Evolutionary conservation across 1,284 basidiomycete genomes (phyloP).

Genomic region (Tilletia caries): DNA sequence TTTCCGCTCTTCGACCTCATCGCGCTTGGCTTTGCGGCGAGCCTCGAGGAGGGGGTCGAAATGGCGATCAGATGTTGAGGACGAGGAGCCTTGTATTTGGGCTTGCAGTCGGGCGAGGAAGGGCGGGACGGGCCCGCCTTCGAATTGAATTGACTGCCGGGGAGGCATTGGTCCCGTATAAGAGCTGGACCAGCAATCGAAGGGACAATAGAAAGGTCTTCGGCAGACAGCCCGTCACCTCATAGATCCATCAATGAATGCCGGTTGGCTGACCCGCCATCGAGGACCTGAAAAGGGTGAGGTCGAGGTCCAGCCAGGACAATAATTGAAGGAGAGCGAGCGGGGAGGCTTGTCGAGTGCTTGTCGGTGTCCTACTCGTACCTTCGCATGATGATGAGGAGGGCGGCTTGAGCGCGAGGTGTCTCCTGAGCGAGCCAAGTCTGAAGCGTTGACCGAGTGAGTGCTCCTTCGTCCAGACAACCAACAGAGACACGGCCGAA

Average conservation of each 20-base stretch:
- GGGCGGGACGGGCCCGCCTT: not conserved
- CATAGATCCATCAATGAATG: too few species aligned
- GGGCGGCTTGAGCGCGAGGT: constrained; percentile 4
- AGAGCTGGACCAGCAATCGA: not conserved
- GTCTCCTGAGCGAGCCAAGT: too few species aligned
- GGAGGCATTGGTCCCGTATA: not conserved
- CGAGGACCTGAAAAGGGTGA: too few species aligned
- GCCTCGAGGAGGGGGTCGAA: constrained; percentile 8
- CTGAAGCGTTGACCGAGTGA: too few species aligned
- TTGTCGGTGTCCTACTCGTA: too few species aligned
- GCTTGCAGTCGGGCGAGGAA: constrained; percentile 9
- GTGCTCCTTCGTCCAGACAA: too few species aligned
- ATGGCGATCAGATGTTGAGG: not conserved
- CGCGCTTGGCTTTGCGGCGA: not conserved
- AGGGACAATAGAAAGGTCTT: too few species aligned
- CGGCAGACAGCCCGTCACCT: too few species aligned
- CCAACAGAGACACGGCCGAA: too few species aligned
- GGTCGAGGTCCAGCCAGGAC: too few species aligned
- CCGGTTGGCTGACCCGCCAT: too few species aligned
- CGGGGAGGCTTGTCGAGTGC: constrained; percentile 4
- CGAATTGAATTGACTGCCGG: not conserved
- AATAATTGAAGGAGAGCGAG: too few species aligned
- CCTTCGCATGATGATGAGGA: not conserved
- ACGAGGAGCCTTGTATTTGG: constrained; percentile 6
- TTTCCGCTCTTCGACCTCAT: not conserved